phyloP scores from a whole-genome alignment of 2,329 filamentous ascomycete genomes.

The Paraphoma sp. region DNA sequence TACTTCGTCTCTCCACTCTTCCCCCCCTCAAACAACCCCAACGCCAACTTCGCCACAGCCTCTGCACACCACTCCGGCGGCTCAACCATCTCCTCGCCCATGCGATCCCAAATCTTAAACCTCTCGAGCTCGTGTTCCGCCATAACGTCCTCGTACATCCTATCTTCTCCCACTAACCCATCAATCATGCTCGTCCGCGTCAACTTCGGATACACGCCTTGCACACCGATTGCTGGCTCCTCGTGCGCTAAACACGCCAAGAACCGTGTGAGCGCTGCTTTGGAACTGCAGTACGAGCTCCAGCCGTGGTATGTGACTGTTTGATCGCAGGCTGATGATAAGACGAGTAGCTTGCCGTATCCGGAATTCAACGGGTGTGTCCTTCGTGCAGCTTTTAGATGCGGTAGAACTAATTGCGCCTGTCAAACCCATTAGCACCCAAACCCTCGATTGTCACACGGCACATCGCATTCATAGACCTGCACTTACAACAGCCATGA shows the following conservation, averaged over 20 bases:
- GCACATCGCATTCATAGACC: neutral
- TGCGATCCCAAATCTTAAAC: constrained; percentile 29
- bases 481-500: constrained; percentile 28
- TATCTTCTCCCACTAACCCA: constrained; percentile 18
- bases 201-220: constrained; percentile 34
- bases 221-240: constrained; percentile 25
- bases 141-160: constrained; percentile 29
- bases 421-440: neutral
- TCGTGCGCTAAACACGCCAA: constrained; percentile 32
- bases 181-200: constrained; percentile 36
- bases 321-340: constrained; percentile 29
- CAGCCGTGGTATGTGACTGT: constrained; percentile 31
- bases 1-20: constrained; percentile 29
- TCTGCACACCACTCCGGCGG: constrained; percentile 30
- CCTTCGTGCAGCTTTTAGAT: constrained; percentile 20
- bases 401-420: constrained; percentile 26
- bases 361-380: constrained; percentile 22
- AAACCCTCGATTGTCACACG: neutral
- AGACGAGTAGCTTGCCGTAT: constrained; percentile 26
- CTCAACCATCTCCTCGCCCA: constrained; percentile 34
- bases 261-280: constrained; percentile 34
- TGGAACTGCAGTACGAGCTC: constrained; percentile 32
- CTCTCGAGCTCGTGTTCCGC: constrained; percentile 36
- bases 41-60: constrained; percentile 28
- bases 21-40: constrained; percentile 29